Evolutionary conservation across 2,329 filamentous ascomycete species (phyloP).

Genomic region (Claviceps monticola): DNA sequence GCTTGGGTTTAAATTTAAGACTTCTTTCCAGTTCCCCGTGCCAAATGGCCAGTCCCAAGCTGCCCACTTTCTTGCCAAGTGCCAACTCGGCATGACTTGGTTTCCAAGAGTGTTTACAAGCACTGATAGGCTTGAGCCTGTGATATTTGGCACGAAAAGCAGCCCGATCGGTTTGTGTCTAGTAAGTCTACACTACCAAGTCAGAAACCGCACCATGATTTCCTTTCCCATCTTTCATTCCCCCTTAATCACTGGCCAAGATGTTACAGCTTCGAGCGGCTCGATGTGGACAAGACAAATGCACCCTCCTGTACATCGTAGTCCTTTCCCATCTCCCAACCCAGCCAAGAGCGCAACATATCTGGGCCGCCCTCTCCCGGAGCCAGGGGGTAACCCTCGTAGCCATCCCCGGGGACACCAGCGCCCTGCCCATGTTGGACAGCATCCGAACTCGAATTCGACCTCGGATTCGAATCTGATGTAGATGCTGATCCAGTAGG

Average conservation of each 20-base stretch:
- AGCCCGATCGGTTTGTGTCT: too few relatives aligned
- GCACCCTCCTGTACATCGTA: conserved; percentile 54
- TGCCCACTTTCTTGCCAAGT: too few relatives aligned
- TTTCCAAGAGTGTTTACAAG: too few relatives aligned
- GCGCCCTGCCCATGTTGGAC: conserved; percentile 46
- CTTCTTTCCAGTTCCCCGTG: too few relatives aligned
- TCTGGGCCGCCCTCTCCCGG: conserved; percentile 63
- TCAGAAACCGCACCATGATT: neutral
- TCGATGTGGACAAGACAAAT: conserved; percentile 29
- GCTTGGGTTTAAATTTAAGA: too few relatives aligned
- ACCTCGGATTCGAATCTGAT: conserved; percentile 4
- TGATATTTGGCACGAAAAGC: too few relatives aligned
- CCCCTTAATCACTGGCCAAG: too few relatives aligned
- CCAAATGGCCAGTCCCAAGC: too few relatives aligned
- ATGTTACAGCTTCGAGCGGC: conserved; percentile 18
- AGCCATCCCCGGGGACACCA: conserved; percentile 54
- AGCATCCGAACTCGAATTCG: conserved; percentile 12
- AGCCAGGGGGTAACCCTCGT: conserved; percentile 42
- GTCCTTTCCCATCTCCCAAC: conserved; percentile 59
- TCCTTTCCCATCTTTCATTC: neutral
- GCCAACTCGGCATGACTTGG: too few relatives aligned
- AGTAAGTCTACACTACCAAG: too few relatives aligned
- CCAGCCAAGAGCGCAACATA: conserved; percentile 56
- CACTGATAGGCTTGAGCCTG: too few relatives aligned
- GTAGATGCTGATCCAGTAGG: conserved; percentile 8